phyloP scores from a whole-genome alignment of 73 alveolate genomes.

The Symbiodinium natans region DNA sequence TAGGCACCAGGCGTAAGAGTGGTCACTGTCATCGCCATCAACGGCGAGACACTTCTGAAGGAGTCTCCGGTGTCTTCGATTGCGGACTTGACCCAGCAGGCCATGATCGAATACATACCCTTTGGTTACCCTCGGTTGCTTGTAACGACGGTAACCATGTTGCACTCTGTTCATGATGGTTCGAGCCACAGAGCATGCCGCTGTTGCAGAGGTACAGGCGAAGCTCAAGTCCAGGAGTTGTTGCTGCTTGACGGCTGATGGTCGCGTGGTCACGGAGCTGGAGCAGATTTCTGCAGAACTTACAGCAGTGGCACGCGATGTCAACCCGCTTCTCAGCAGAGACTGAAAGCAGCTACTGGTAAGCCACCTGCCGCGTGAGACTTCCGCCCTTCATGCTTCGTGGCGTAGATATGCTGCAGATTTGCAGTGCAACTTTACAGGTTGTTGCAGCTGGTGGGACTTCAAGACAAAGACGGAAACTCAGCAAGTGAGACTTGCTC shows the following conservation, averaged over 20 bases:
- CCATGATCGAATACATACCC: background rate
- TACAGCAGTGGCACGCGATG: conserved; percentile 36
- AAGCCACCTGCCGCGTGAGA: no score
- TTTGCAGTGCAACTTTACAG: background rate
- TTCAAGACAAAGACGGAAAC: background rate
- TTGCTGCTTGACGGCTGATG: background rate
- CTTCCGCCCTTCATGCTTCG: background rate
- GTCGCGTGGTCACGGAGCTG: background rate
- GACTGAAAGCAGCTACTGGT: no score
- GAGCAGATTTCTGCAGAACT: background rate
- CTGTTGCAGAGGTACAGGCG: background rate
- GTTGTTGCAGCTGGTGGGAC: conserved; percentile 57
- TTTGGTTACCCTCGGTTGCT: no score
- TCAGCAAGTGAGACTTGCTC: background rate
- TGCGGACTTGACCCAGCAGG: background rate
- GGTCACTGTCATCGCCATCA: background rate
- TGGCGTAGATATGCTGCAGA: background rate
- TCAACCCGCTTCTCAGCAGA: background rate
- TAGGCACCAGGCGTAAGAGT: no score
- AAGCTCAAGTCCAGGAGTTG: background rate
- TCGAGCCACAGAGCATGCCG: background rate
- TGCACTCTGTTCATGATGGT: no score
- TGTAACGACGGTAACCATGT: no score
- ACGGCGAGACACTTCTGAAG: background rate
- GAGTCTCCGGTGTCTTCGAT: background rate